Evolutionary conservation across 192 early-diverging fungal genomes (phyloP), one percentile per base, ranked within the genome.

Genomic region (Nowakowskiella sp.): DNA sequence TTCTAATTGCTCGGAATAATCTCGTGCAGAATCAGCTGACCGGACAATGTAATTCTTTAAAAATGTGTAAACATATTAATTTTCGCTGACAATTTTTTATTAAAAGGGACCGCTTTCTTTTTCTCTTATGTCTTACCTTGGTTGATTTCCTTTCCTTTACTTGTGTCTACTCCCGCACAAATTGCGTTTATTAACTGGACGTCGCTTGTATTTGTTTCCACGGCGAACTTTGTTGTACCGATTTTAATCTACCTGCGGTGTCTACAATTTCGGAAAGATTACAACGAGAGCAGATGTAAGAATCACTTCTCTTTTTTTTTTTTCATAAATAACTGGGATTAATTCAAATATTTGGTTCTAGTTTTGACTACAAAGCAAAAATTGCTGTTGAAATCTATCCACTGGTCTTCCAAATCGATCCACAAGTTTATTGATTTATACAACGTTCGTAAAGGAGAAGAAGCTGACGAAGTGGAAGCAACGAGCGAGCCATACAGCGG

Each of bases 201-300:
- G 4, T 72, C 70, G 1, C 49, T 76, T 31, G 16, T 80, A 9
- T 72, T 78, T 49, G 68, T 78, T 4, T 60, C 60, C 4, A 63
- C 73, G 3, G 72, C 75, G 8, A 80, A 80, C 52, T 80, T 73
- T 52, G 62, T 80, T 6, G 61, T 80, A 49, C 77, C 77, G 0
- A 53, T 78, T 7, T 19, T 78, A 9, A 79, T 80, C 44, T 80
- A 76, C 51, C 34, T 80, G 42, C 59, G 71, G 42, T 80, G 77
- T 49, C 23, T 73, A 8, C 4, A 44, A 29, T 80, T 80, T 54
- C 60, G 75, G 22, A 42, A 60, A 25, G 55, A 56, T 13, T 74
- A 74, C 36, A 73, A 75, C 55, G 54, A 58, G 34, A 60, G 55
- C 27, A 36, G 66, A 66, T 47, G 5, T 27, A 21, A 53, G 6